Evolutionary conservation across 805 yeast genomes (phyloP).

Genomic region (Hanseniaspora hatyaiensis): DNA sequence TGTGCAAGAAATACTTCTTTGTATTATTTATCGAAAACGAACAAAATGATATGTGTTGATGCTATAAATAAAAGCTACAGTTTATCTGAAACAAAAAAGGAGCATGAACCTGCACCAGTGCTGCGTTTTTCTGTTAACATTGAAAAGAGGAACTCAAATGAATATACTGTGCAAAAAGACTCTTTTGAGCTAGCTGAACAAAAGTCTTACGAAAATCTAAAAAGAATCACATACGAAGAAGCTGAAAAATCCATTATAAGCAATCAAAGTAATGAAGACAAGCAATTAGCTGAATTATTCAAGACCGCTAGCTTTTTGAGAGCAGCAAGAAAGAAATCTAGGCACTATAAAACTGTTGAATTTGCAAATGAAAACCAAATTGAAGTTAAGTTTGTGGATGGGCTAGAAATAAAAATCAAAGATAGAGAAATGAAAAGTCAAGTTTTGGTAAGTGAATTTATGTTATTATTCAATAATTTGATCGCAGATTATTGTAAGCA

Average conservation of each 20-base stretch:
- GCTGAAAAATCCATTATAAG: neutral
- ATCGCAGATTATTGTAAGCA: constrained; percentile 39
- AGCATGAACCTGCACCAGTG: neutral
- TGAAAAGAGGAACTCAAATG: neutral
- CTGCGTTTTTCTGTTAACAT: constrained; percentile 3
- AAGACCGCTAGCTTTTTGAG: neutral
- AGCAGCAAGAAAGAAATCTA: neutral
- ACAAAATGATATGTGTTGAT: constrained; percentile 1
- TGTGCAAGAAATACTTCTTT: neutral
- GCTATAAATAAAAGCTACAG: neutral
- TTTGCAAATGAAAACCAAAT: neutral
- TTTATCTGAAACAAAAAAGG: neutral
- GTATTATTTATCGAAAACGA: neutral
- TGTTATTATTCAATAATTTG: constrained; percentile 67
- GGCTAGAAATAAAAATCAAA: neutral
- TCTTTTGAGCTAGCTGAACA: neutral
- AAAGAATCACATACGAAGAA: constrained; percentile 9
- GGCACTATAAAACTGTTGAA: neutral
- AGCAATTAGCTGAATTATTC: neutral
- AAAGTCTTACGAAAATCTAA: neutral
- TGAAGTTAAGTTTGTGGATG: neutral
- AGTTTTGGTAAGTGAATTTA: constrained; percentile 64
- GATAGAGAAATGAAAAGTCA: constrained; percentile 37
- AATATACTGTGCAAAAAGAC: neutral
- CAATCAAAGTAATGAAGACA: neutral